Conservation (phyloP, 768 basidiomycete species). For the Agaricus sinodeliciosus region DNA sequence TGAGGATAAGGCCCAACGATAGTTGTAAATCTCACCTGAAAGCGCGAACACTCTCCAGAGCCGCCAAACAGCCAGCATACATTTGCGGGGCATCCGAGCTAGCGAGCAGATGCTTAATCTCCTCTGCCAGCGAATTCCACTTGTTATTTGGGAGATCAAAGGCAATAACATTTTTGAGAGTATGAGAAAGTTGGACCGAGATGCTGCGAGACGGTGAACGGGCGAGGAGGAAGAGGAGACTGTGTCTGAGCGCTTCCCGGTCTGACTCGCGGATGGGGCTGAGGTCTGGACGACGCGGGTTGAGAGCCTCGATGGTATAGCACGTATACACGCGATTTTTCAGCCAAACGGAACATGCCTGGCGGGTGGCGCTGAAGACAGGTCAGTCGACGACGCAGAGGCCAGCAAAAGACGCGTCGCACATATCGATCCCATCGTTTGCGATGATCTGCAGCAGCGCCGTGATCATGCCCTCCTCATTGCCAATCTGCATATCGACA, state of each 20-base stretch:
- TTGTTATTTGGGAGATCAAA: conserved; percentile 67
- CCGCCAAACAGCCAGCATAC: conserved; percentile 73
- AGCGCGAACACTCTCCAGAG: conserved; percentile 72
- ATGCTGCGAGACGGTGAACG: conserved; percentile 59
- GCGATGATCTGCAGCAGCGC: conserved; percentile 83
- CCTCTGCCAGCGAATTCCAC: conserved; percentile 68
- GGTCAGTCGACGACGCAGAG: not conserved
- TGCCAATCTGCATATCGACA: conserved; percentile 47
- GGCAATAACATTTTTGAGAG: conserved; percentile 65
- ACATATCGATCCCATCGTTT: conserved; percentile 72
- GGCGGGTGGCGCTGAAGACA: conserved; percentile 60
- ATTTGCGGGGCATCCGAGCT: conserved; percentile 67
- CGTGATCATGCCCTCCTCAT: conserved; percentile 78
- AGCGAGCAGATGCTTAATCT: conserved; percentile 54
- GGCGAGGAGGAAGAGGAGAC: conserved; percentile 66
- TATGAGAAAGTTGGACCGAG: conserved; percentile 68
- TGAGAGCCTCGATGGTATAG: conserved; percentile 44
- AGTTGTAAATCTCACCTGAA: conserved; percentile 44
- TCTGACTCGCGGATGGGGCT: conserved; percentile 59
- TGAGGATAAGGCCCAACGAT: too few species aligned
- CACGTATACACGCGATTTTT: conserved; percentile 79
- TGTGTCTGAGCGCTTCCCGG: conserved; percentile 62
- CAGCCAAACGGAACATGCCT: conserved; percentile 81
- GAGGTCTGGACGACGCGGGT: conserved; percentile 48
- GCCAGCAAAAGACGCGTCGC: conserved; percentile 32